phyloP scores from a whole-genome alignment of 140 eudicot genomes.

The Senecio squalidus region DNA sequence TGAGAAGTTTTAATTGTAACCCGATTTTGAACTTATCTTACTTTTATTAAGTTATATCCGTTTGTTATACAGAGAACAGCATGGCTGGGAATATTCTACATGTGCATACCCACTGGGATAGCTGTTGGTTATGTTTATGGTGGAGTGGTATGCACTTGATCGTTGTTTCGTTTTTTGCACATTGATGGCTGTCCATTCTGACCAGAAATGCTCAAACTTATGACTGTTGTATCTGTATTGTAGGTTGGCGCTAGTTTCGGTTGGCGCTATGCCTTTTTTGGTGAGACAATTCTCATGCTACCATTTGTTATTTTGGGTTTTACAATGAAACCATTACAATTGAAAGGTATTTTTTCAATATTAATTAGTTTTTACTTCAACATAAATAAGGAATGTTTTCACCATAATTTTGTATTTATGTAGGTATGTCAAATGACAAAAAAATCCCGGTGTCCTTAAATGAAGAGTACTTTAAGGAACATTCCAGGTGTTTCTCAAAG shows the following conservation, averaged over 20 bases:
- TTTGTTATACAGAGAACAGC: conserved; percentile 58
- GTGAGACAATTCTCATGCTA: conserved; percentile 73
- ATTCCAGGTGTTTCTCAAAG: conserved; percentile 35
- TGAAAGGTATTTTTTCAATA: conserved; percentile 57
- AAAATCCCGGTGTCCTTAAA: conserved; percentile 19
- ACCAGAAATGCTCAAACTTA: neutral
- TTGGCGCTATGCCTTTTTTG: conserved; percentile 86
- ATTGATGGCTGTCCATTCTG: neutral
- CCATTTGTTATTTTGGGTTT: conserved; percentile 89
- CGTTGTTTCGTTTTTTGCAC: neutral
- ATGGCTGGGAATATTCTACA: conserved; percentile 90
- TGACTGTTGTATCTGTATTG: neutral
- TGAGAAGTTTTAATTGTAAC: no score
- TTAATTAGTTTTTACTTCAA: conserved; percentile 1
- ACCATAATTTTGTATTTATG: neutral
- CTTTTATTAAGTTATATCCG: neutral
- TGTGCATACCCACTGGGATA: conserved; percentile 85
- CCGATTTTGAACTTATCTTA: no score
- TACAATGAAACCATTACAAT: conserved; percentile 69
- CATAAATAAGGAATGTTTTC: neutral
- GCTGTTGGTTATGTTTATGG: conserved; percentile 96
- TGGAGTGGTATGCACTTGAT: conserved; percentile 52
- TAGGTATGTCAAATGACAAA: conserved; percentile 27
- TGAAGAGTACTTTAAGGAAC: conserved; percentile 24
- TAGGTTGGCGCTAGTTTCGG: conserved; percentile 56